Evolutionary conservation across 192 early-diverging fungal species (phyloP), one percentile per base, ranked within the genome.

Genomic region (Gryganskiella cystojenkinii): DNA sequence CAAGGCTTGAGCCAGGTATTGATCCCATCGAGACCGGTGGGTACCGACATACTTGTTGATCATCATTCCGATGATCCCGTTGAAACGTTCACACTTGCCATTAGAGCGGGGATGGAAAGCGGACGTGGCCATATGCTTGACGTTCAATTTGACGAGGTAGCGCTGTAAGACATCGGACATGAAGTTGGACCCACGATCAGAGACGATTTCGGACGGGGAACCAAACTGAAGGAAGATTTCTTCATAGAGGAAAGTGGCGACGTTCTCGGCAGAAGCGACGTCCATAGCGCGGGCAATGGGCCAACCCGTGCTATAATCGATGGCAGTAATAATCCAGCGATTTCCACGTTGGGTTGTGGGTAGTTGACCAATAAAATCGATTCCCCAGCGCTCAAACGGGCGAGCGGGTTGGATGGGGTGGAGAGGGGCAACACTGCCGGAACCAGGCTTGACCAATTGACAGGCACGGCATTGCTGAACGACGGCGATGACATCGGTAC

Each of bases 231-330:
- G 56, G 4, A 71, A 47, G 22, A 74, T 45, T 61, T 81, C 63
- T 50, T 81, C 67, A 40, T 74, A 70, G 1, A 81, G 53, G 33
- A 81, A 81, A 0, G 45, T 56, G 0, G 56, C 66, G 33, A 68
- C 55, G 2, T 55, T 31, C 20, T 52, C 58, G 4, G 50, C 72
- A 31, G 65, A 64, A 0, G 68, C 64, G 14, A 51, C 60, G 17
- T 30, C 44, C 3, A 81, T 5, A 6, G 71, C 71, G 0, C 54
- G 30, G 17, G 64, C 64, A 37, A 75, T 54, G 1, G 71, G 80
- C 71, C 71, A 81, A 30, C 70, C 70, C 11, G 67, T 81, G 0
- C 51, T 20, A 46, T 74, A 75, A 30, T 81, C 80, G 2, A 69
- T 67, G 14, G 71, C 80, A 0, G 67, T 35, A 0, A 81, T 11